Evolutionary conservation across 2,329 filamentous ascomycete genomes (phyloP), one percentile per base, ranked within the genome.

Genomic region (Aspergillus puulaauensis): DNA sequence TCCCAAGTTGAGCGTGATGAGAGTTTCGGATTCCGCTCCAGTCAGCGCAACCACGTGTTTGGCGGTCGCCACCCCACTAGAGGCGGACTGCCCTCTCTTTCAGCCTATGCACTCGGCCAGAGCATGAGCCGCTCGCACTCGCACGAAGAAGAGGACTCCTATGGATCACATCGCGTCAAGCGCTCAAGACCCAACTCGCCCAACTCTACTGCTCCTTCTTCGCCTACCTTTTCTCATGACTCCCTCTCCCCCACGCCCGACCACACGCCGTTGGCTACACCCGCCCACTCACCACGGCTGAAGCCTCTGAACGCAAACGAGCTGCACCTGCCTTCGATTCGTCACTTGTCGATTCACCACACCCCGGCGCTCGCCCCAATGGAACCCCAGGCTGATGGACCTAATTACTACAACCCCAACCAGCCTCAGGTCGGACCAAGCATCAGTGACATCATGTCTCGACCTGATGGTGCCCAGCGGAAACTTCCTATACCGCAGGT

Each of bases 241-340:
- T 97, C 93, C 11, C 84, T 93, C 47, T 98, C 93, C 9, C 95
- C 93, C 4, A 99, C 93, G 2, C 95, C 93, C 11, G 93, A 98
- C 70, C 93, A 97, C 80, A 98, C 95, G n/a, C 93, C 93, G n/a
- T 86, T 98, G 56, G 93, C 93, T 27, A 99, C 93, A 5, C 93
- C 93, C 4, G 93, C 93, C 44, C 95, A 98, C 76, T 97, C 93
- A 17, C 95, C 95, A 52, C 90, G 95, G 44, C 82, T 99, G 65
- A 85, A 93, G 60, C 91, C 93, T 3, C 89, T 90, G 70, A 85
- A 83, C 56, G 80, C 83, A 61, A 82, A 80, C 64, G 87, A 89
- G 64, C 83, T 93, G 67, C 93, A 97, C 74, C 82, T 98, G 54
- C 93, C 95, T 33, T 91, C 90, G 44, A 86, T 99, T 67, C 88